Conservation (phyloP, 2,329 filamentous ascomycete species). For the Hypoxylon rubiginosum region DNA sequence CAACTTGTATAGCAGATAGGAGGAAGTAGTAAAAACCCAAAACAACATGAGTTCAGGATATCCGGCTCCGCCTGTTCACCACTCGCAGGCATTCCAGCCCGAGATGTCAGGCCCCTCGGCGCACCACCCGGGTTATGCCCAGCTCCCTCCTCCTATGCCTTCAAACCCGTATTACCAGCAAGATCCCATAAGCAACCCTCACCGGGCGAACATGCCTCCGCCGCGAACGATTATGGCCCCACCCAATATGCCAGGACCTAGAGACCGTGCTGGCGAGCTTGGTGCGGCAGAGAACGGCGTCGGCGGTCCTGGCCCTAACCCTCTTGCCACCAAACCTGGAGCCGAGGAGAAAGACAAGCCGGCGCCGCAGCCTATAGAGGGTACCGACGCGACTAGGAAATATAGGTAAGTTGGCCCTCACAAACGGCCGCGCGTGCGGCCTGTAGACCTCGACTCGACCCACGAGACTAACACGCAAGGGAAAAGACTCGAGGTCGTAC, state of each 20-base stretch:
- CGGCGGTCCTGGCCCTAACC: conserved; percentile 37
- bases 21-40: conserved; percentile 30
- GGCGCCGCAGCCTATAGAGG: conserved; percentile 46
- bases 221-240: conserved; percentile 50
- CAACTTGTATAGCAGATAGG: conserved; percentile 26
- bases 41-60: conserved; percentile 51
- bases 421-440: not conserved
- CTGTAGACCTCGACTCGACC: conserved; percentile 14
- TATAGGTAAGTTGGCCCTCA: conserved; percentile 45
- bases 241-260: conserved; percentile 46
- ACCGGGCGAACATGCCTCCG: conserved; percentile 50
- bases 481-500: conserved; percentile 79
- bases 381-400: conserved; percentile 47
- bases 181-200: conserved; percentile 49
- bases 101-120: conserved; percentile 48
- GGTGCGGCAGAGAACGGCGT: conserved; percentile 47
- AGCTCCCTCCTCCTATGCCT: conserved; percentile 50
- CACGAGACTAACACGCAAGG: conserved; percentile 38
- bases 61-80: conserved; percentile 49
- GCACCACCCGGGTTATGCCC: conserved; percentile 49
- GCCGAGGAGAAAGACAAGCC: conserved; percentile 45
- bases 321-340: conserved; percentile 44
- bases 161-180: conserved; percentile 48
- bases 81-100: conserved; percentile 46
- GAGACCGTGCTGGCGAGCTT: conserved; percentile 47